phyloP scores from a whole-genome alignment of 75 land plant genomes.

The Picea sitchensis region DNA sequence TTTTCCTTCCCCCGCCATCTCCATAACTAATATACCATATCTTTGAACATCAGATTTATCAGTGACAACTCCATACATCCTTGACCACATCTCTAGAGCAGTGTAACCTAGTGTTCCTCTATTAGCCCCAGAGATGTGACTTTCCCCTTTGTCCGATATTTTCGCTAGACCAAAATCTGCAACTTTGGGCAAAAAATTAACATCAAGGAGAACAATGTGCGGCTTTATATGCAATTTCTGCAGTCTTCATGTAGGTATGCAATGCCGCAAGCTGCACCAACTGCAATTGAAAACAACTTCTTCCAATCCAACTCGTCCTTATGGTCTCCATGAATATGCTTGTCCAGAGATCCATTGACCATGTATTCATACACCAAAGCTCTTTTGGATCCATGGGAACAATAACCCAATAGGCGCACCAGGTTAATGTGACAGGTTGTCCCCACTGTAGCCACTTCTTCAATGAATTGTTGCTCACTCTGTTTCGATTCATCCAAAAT shows the following conservation, averaged over 20 bases:
- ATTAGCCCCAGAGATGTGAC: too few relatives aligned
- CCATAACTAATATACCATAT: too few relatives aligned
- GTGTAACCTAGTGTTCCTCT: too few relatives aligned
- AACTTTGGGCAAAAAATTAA: slow-evolving; percentile 29
- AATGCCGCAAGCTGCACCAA: not conserved
- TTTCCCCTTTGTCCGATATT: too few relatives aligned
- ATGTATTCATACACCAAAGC: slow-evolving; percentile 27
- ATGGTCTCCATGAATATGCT: not conserved
- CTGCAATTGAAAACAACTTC: not conserved
- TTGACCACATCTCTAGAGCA: too few relatives aligned
- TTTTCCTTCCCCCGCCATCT: too few relatives aligned
- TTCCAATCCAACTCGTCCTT: not conserved
- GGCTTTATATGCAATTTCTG: not conserved
- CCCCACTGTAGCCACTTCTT: slow-evolving; percentile 26
- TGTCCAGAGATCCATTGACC: slow-evolving; percentile 13
- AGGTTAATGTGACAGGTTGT: slow-evolving; percentile 31
- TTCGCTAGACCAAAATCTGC: slow-evolving; percentile 15
- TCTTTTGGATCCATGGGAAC: not conserved
- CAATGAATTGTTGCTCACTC: not conserved
- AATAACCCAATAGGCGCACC: slow-evolving; percentile 36
- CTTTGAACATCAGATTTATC: too few relatives aligned
- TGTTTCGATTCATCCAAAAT: not conserved
- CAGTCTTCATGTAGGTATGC: slow-evolving; percentile 11
- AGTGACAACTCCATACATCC: too few relatives aligned
- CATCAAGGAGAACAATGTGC: slow-evolving; percentile 27